Evolutionary conservation across 768 basidiomycete species (phyloP), one percentile per base, ranked within the genome.

Genomic region (Leucocoprinus leucothites): DNA sequence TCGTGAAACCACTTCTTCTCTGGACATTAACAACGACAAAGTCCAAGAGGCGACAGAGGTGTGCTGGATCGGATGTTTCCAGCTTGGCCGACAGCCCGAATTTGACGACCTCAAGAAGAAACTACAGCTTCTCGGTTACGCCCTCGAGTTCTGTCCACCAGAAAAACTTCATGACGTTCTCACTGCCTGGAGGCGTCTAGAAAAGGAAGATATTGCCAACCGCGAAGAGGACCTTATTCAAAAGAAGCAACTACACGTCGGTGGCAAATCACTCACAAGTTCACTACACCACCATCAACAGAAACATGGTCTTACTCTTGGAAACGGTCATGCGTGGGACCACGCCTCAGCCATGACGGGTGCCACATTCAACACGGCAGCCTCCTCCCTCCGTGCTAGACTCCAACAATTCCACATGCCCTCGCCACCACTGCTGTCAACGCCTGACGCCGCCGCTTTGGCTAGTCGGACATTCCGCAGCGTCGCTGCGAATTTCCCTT

Each of bases 21-120:
- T 57, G 11, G 62, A 63, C 22, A 36, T 63, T 1, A 72, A 74
- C n/a, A 75, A 81, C 35, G 65, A 69, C 13, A 68, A 69, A 54
- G 61, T 83, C 25, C 68, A 71, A 55, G 85, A 89, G 57, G 88
- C 87, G 1, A 79, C 79, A 45, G 87, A 93, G 60, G 87, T 94
- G 34, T 91, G 89, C 60, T 98, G 95, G 95, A 84, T 89, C 24
- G 84, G 88, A 2, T 93, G 91, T 65, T 92, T 87, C 71, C 87
- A 91, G 69, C 81, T 98, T 2, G 95, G 92, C 14, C 82, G 87
- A 56, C 89, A 94, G 60, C 75, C 83, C 6, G 91, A 89, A 63
- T 94, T 87, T 63, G 64, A 76, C 1, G 87, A 94, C 57, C 68
- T 82, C 5, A 69, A 79, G 9, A 82, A 84, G 61, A 89, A 88